A percentile compares a stretch with the other conserved stretches of the same genome.
These are phyloP conservation scores for Scleroderma bovista DNA, from an alignment of 768 basidiomycete species.

Conservation along the genomic window DNA sequence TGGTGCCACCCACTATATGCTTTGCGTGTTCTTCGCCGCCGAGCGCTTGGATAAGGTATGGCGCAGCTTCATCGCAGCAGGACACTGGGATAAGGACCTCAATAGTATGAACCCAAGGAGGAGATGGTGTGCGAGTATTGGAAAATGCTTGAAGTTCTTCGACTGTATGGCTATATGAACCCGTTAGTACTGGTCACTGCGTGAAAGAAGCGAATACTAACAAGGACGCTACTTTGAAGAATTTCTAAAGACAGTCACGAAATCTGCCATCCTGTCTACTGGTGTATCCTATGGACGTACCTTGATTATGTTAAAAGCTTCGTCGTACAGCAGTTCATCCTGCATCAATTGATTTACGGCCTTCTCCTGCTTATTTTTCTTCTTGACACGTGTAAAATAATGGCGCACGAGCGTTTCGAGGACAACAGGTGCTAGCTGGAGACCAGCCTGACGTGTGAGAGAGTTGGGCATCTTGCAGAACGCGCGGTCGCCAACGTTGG, in stretches of 20 bases:
- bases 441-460: constrained; percentile 55
- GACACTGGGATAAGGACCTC: constrained; percentile 68
- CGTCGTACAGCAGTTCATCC: constrained; percentile 78
- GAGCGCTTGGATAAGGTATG: constrained; percentile 65
- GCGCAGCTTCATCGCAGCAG: constrained; percentile 71
- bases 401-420: constrained; percentile 80
- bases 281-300: constrained; percentile 30
- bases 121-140: constrained; percentile 77
- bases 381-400: constrained; percentile 65
- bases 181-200: neutral
- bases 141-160: constrained; percentile 78
- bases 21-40: constrained; percentile 77
- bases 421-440: constrained; percentile 66
- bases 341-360: constrained; percentile 48
- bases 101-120: constrained; percentile 77
- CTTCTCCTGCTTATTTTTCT: constrained; percentile 34
- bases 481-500: neutral
- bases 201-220: constrained; percentile 30
- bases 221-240: constrained; percentile 67
- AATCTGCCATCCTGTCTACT: neutral
- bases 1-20: constrained; percentile 77
- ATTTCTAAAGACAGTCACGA: constrained; percentile 41
- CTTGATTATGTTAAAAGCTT: constrained; percentile 73
- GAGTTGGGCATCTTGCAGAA: constrained; percentile 38
- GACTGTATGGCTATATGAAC: constrained; percentile 60